These are phyloP conservation scores for Paramecium sonneborni DNA, from an alignment of 73 alveolate species.

Conservation along the genomic window DNA sequence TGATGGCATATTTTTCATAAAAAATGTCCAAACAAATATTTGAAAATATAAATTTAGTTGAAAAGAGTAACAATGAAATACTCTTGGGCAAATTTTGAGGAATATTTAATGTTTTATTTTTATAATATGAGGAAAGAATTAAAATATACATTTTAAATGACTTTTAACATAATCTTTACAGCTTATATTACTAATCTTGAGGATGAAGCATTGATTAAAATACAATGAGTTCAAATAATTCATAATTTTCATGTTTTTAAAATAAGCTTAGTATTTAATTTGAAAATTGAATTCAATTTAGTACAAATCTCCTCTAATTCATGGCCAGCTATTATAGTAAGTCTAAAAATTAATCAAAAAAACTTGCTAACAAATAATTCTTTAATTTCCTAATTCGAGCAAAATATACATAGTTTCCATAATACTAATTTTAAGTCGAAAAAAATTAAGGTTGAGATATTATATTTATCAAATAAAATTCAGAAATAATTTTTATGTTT, in stretches of 20 bases:
- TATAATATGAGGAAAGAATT: too few species aligned
- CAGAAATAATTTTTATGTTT: too few species aligned
- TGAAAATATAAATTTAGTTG: too few species aligned
- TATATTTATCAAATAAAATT: conserved; percentile 73
- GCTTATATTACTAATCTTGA: not conserved
- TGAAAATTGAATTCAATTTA: not conserved
- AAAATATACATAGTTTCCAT: conserved; percentile 72
- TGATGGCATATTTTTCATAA: too few species aligned
- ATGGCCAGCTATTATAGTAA: too few species aligned
- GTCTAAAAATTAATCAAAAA: too few species aligned
- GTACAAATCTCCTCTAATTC: not conserved
- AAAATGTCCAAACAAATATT: too few species aligned
- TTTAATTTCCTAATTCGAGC: conserved; percentile 58
- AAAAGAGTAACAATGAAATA: too few species aligned
- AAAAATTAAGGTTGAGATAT: conserved; percentile 58
- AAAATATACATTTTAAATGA: too few species aligned
- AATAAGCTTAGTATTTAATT: not conserved
- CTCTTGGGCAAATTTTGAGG: too few species aligned
- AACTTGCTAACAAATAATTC: conserved; percentile 69
- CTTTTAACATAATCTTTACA: too few species aligned
- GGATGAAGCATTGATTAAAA: not conserved
- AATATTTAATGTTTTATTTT: too few species aligned
- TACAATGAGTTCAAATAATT: not conserved
- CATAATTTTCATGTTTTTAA: not conserved
- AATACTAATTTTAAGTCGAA: conserved; percentile 75